Evolutionary conservation across 192 early-diverging fungal genomes (phyloP).

Genomic region (Backusella tarrabulga): DNA sequence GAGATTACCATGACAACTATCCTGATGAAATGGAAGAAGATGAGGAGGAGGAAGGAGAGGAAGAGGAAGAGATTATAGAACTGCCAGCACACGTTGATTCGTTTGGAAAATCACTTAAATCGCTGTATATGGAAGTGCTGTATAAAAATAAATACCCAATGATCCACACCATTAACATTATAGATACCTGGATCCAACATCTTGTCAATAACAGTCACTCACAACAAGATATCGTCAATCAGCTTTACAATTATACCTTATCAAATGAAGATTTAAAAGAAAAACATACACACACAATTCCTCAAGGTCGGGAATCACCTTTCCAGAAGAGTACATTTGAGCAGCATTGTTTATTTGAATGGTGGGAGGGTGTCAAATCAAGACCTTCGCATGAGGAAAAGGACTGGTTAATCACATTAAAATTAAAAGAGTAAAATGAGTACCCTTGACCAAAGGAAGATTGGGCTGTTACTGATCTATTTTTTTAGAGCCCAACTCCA

Average conservation of each 20-base stretch:
- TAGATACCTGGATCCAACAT: constrained; percentile 1
- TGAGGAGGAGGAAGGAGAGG: neutral
- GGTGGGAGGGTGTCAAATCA: constrained; percentile 7
- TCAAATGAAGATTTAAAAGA: neutral
- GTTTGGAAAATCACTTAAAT: constrained; percentile 1
- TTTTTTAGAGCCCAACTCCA: neutral
- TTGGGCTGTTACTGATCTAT: neutral
- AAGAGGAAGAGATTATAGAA: neutral
- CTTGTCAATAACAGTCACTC: neutral
- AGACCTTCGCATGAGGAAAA: neutral
- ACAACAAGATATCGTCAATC: neutral
- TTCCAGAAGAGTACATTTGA: neutral
- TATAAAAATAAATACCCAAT: constrained; percentile 1
- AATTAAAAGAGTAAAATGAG: constrained; percentile 9
- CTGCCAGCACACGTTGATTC: neutral
- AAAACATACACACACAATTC: neutral
- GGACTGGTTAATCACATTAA: neutral
- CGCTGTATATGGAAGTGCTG: neutral
- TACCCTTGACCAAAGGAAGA: neutral
- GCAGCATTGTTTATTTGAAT: neutral
- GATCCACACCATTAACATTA: neutral
- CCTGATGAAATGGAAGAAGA: neutral
- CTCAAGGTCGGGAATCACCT: neutral
- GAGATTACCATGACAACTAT: neutral
- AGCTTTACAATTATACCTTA: neutral